These are phyloP conservation scores for Aureobasidium namibiae DNA, from an alignment of 2,329 filamentous ascomycete genomes.

Conservation along the genomic window DNA sequence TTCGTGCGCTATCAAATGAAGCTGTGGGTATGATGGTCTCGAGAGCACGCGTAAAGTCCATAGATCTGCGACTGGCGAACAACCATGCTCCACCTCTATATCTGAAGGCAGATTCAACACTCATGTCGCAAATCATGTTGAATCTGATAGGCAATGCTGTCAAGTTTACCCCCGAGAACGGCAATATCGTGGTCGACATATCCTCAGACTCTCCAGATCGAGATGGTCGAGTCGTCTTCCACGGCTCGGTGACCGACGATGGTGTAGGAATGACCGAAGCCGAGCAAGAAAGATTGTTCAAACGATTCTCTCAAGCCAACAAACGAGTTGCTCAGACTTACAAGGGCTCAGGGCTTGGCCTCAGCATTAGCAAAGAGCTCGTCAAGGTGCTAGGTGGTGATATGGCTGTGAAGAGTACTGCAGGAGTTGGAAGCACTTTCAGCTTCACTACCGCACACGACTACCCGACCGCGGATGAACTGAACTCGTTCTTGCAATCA, in stretches of 20 bases:
- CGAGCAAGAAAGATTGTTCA: slow-evolving; percentile 11
- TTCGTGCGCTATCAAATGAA: slow-evolving; percentile 4
- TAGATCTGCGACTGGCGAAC: slow-evolving; percentile 1
- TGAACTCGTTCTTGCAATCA: background rate
- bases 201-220: background rate
- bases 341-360: slow-evolving; percentile 11
- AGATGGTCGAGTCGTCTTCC: background rate
- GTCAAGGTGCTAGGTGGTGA: slow-evolving; percentile 11
- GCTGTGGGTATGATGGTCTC: slow-evolving; percentile 12
- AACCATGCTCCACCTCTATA: slow-evolving; percentile 4
- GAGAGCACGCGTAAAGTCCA: slow-evolving; percentile 11
- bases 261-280: slow-evolving; percentile 14
- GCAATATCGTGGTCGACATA: slow-evolving; percentile 9
- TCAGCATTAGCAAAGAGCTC: slow-evolving; percentile 14
- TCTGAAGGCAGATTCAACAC: slow-evolving; percentile 11
- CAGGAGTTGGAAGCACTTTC: slow-evolving; percentile 13
- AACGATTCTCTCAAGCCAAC: slow-evolving; percentile 14
- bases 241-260: slow-evolving; percentile 11
- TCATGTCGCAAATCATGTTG: slow-evolving; percentile 12
- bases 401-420: slow-evolving; percentile 13
- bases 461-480: slow-evolving; percentile 1
- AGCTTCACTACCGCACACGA: slow-evolving; percentile 11
- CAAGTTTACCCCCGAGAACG: slow-evolving; percentile 13
- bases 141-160: slow-evolving; percentile 13
- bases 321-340: slow-evolving; percentile 13